These are phyloP conservation scores for Aspergillus incahuasiensis DNA, from an alignment of 495 filamentous ascomycete species.

Conservation along the genomic window DNA sequence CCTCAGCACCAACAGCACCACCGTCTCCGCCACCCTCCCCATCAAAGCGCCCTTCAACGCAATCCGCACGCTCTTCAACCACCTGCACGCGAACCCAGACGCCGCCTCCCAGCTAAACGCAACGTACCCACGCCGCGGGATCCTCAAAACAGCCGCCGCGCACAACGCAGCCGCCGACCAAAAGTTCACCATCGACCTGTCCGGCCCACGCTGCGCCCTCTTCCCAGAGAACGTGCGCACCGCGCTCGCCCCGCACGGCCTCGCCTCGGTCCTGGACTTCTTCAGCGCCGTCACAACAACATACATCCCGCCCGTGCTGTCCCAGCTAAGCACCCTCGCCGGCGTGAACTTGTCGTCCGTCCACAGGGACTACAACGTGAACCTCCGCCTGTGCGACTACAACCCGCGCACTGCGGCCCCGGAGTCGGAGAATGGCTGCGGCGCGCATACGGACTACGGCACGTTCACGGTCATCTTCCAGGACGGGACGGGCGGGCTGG, in stretches of 20 bases:
- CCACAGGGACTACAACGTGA: background rate
- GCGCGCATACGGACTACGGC: constrained; percentile 5
- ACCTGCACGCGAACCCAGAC: background rate
- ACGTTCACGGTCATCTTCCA: constrained; percentile 1
- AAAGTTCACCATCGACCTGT: background rate
- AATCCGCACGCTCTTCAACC: background rate
- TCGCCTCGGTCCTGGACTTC: background rate
- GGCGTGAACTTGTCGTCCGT: background rate
- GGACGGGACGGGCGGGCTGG: background rate
- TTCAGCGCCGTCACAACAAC: background rate
- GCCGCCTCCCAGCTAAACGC: background rate
- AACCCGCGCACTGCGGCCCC: background rate
- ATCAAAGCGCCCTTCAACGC: background rate
- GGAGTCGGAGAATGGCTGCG: background rate
- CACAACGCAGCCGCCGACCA: background rate
- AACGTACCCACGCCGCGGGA: background rate
- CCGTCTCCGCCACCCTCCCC: no score
- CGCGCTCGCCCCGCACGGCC: background rate
- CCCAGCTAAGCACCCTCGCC: background rate
- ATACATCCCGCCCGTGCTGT: background rate
- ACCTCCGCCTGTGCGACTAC: background rate
- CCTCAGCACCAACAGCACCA: no score
- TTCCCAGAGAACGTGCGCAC: background rate
- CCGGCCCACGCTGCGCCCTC: background rate
- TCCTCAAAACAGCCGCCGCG: background rate